Evolutionary conservation across 352 stramenopile species (phyloP), one percentile per base, ranked within the genome.

Genomic region (Globisporangium solare): DNA sequence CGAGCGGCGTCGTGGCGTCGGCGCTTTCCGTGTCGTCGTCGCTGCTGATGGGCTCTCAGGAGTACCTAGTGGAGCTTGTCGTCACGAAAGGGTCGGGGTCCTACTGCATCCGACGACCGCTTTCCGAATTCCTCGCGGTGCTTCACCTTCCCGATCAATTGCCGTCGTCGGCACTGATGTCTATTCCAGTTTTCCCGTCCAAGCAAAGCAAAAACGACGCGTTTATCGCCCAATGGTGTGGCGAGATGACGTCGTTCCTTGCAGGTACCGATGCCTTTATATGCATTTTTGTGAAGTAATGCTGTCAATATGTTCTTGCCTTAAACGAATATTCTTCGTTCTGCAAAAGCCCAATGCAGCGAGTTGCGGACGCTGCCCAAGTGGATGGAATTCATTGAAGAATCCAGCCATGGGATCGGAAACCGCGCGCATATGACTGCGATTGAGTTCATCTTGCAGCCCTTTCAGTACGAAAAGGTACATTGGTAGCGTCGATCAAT

Each of bases 381-480:
- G 20, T 90, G 80, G 80, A 56, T 88, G 22, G 63, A 58, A 20
- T 83, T 90, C 53, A 64, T 90, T 51, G 65, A 67, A 39, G 75
- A 90, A 24, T 63, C 65, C 0, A 69, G 64, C 22, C 69, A 73
- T 12, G 74, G 72, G 35, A 81, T 70, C 57, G 74, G 66, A 8
- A 72, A 66, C 42, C 64, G 73, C 13, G 73, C 81, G 39, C 76
- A 86, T 31, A 91, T 93, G 80, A 93, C 80, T 1, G 80, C 83
- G 1, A 83, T 93, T 54, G 80, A 89, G 54, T 93, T 93, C 63
- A 88, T 93, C 54, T 52, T 91, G 45, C 83, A 93, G 69, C 80
- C 83, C 15, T 91, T 93, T 62, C 69, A 75, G 0, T 73, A 80
- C 54, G 79, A 89, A 51, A 88, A 88, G 60, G 70, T 87, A 43